phyloP scores from a whole-genome alignment of 2,329 filamentous ascomycete genomes.

The Cytospora mali region DNA sequence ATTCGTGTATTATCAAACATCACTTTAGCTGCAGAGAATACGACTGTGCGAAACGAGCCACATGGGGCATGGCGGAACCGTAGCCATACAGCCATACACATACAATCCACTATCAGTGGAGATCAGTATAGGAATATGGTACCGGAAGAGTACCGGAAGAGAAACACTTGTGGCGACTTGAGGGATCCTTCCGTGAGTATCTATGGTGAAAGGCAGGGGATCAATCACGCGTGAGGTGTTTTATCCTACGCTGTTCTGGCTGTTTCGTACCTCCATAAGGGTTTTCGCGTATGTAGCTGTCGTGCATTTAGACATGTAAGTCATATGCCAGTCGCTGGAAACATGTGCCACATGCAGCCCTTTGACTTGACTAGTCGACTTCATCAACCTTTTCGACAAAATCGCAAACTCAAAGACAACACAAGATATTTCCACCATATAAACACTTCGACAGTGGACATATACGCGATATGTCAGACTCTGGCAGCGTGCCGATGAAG shows the following conservation, averaged over 20 bases:
- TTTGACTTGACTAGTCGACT: background rate
- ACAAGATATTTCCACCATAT: background rate
- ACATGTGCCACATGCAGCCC: background rate
- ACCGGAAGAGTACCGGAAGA: background rate
- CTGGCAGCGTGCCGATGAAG: background rate
- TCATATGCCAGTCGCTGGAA: background rate
- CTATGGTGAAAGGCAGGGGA: slow-evolving; percentile 23
- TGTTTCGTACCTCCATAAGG: background rate
- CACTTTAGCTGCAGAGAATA: slow-evolving; percentile 22
- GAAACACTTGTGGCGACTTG: background rate
- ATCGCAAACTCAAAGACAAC: background rate
- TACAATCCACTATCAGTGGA: background rate
- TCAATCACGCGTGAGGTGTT: slow-evolving; percentile 10
- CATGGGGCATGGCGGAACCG: background rate
- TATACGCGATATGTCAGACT: slow-evolving; percentile 2
- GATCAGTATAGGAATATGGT: background rate
- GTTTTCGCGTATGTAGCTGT: background rate
- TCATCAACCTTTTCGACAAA: background rate
- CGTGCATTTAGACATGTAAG: background rate
- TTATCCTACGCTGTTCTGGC: background rate
- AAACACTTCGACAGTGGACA: background rate
- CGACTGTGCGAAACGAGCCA: background rate
- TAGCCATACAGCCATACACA: background rate
- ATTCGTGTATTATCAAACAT: slow-evolving; percentile 18
- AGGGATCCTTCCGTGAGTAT: background rate